A percentile compares a stretch with the other conserved stretches of the same genome.
These are phyloP conservation scores for Platanus orientalis DNA, from an alignment of 164 flowering plant genomes.

Conservation along the genomic window DNA sequence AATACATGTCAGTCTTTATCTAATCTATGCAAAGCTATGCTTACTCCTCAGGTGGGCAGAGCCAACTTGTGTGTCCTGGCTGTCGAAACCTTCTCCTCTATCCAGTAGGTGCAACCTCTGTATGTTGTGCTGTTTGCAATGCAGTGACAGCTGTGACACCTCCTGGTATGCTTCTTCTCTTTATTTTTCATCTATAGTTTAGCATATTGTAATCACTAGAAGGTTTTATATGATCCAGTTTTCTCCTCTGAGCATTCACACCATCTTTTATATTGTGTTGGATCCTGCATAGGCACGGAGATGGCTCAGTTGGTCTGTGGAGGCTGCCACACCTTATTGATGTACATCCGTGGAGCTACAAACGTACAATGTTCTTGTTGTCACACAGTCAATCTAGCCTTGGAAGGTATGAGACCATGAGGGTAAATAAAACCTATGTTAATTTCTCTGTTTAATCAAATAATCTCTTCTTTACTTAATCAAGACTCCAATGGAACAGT, in stretches of 20 bases:
- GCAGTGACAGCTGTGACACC: slow-evolving; percentile 70
- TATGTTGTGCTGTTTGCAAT: slow-evolving; percentile 74
- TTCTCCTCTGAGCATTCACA: no score
- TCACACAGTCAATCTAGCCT: slow-evolving; percentile 80
- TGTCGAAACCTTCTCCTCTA: slow-evolving; percentile 57
- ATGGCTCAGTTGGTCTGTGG: slow-evolving; percentile 94
- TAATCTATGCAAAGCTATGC: background rate
- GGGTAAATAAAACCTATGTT: background rate
- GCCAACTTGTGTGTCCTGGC: slow-evolving; percentile 72
- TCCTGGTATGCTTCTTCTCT: slow-evolving; percentile 48
- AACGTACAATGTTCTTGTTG: slow-evolving; percentile 94
- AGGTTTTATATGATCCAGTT: no score
- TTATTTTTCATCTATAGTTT: no score
- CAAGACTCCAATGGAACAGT: background rate
- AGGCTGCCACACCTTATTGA: slow-evolving; percentile 83
- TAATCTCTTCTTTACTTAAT: no score
- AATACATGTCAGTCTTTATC: background rate
- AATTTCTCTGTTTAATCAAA: background rate
- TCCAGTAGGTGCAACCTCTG: slow-evolving; percentile 66
- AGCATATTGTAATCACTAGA: no score
- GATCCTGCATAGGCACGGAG: slow-evolving; percentile 60
- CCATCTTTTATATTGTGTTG: background rate
- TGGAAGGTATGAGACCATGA: slow-evolving; percentile 55
- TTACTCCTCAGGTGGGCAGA: slow-evolving; percentile 39
- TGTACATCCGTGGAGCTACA: slow-evolving; percentile 93